Evolutionary conservation across 495 filamentous ascomycete species (phyloP), one percentile per base, ranked within the genome.

Genomic region (Penicillium manginii): DNA sequence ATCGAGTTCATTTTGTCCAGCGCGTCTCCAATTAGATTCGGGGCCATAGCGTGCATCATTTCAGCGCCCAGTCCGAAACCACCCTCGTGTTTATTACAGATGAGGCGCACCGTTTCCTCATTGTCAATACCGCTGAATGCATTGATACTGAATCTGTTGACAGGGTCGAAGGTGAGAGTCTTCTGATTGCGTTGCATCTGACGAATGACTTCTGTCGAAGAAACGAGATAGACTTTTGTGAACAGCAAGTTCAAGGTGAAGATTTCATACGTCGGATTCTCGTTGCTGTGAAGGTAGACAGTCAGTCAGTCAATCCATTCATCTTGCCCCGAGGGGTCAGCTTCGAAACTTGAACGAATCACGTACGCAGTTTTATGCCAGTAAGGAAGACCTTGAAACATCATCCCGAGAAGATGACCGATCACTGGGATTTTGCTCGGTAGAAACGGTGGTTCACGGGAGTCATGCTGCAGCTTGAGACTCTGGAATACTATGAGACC

Each of bases 361-460:
- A 60, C 60, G 47, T 22, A 63, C 64, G 60, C 57, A 22, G 57
- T 50, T 26, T 32, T 50, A 17, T 46, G 15, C 32, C 63, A 73
- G 46, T 83, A 82, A 18, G 61, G 47, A 9, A 71, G 39, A 5
- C 81, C 81, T 52, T 78, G 46, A 3, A 58, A 39, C 1, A 80
- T 22, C 42, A 81, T 51, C 2, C 73, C 72, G 19, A 82, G 37
- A 14, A 81, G 46, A 59, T 83, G 81, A 12, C 81, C 80, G 42
- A 83, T 47, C 9, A 76, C 58, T 1, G 81, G 81, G 18, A 84
- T 73, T 17, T 33, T 46, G 11, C 59, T 62, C 15, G 61, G 57
- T 5, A 83, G 54, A 1, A 70, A 52, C 1, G 78, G 78, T 7
- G 81, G 81, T 62, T 84, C 81, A 17, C 73, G 74, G 1, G 74